Evolutionary conservation across 2,329 filamentous ascomycete genomes (phyloP), one percentile per base, ranked within the genome.

Genomic region (Colletotrichum tabaci): DNA sequence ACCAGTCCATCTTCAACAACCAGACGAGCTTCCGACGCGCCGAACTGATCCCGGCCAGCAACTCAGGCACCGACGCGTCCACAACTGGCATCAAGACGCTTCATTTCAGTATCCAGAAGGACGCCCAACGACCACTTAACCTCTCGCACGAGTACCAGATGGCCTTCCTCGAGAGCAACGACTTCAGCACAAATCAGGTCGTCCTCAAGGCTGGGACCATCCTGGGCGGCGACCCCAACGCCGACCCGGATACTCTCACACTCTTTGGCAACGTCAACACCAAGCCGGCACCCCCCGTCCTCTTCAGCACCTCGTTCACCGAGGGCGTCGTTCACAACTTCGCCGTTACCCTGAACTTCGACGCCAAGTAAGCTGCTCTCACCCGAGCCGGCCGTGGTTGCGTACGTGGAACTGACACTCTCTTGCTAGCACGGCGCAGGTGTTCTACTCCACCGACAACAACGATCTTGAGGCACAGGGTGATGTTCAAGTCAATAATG

Each of bases 1-100:
- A 91, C 77, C 75, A 84, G 71, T 90, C 88, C 74, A 90, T 92
- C 79, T 92, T 91, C 79, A 85, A 86, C 75, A 77, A 84, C 61
- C 90, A 92, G 79, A 81, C 80, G 2, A 89, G 89, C 18, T 91
- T 92, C 81, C 85, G 90, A 42, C 88, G 90, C 73, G 87, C 87
- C 0, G 89, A 90, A 67, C 83, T 91, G 52, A 84, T 89, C 62
- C 83, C 86, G 8, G 78, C 82, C 74, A 80, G 85, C 82, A 85
- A 87, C 82, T 81, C 79, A 18, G 82, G 87, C 63, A 84, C 85
- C 42, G 88, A 89, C 60, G 74, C 80, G 12, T 87, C 86, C 21
- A 87, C 85, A 35, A 77, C 78, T 26, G 89, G 88, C 42, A 79
- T 90, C 66, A 90, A 90, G 80, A 90, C 89, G 1, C 83, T 91